Base-by-base conservation (phyloP, 192 early-diverging fungal species). In the Dissophora ornata region DNA sequence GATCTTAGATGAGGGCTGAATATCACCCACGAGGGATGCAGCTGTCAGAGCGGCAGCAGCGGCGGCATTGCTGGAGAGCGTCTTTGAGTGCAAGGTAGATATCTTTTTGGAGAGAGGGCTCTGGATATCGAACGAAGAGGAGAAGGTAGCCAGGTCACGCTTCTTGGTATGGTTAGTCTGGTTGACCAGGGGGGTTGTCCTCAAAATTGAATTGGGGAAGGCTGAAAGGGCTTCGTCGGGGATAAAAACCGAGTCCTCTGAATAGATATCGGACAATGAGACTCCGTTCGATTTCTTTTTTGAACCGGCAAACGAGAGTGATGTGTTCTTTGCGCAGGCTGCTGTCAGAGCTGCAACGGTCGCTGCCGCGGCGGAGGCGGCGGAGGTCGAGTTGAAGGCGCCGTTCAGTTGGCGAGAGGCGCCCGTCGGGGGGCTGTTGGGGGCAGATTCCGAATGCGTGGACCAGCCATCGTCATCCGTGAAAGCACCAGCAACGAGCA, bases 401-500 rank as follows among this genome's bases (percentile, higher is more conserved):
- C 18, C 49, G 33, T 54, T 25, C 19, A 42, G 30, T 25, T 58
- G 66, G 34, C 56, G 46, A 21, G 45, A 32, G 5, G 33, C 55
- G 11, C 47, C 33, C 57, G 55, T 75, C 45, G 67, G 65, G 22
- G 65, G 73, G 53, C 73, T 67, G 47, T 57, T 56, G 10, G 73
- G 73, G 38, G 47, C 45, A 1, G 73, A 77, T 11, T 77, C 73
- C 19, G 73, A 77, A 34, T 67, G 48, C 1, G 73, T 67, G 56
- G 73, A 77, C 73, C 73, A 77, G 55, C 52, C 73, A 57, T 77
- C 73, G n/a, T 77, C 73, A 57, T 77, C 73, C 26, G 59, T 67
- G 40, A 67, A 77, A 18, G 63, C 71, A 13, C 24, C 34, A 16
- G 22, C 38, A 40, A 44, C 40, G 25, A 67, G n/a, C 19, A 59